A percentile compares a stretch with the other conserved stretches of the same genome.
phyloP scores from a whole-genome alignment of 768 basidiomycete genomes.

The Tubosaeta sp. region DNA sequence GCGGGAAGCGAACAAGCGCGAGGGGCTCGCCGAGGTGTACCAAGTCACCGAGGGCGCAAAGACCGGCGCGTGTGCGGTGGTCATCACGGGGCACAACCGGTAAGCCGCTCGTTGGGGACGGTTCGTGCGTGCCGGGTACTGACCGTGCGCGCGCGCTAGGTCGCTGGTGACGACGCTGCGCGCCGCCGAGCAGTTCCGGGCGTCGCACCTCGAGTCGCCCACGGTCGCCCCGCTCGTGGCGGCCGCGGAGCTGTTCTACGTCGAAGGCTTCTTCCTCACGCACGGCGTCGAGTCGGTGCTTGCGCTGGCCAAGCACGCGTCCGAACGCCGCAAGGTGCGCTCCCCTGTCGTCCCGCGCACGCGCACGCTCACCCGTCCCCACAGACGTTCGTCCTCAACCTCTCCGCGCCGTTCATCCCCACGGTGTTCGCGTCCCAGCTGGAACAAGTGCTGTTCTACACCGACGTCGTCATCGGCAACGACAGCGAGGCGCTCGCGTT shows the following conservation, averaged over 20 bases:
- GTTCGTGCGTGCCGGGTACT: background rate
- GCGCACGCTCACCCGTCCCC: background rate
- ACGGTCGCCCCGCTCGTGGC: slow-evolving; percentile 73
- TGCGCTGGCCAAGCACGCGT: slow-evolving; percentile 73
- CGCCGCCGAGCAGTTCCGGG: slow-evolving; percentile 85
- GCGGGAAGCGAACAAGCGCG: slow-evolving; percentile 83
- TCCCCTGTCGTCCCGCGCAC: background rate
- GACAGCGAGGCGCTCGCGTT: slow-evolving; percentile 91
- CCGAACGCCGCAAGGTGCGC: slow-evolving; percentile 66
- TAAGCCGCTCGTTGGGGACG: slow-evolving; percentile 28
- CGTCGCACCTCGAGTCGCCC: slow-evolving; percentile 72
- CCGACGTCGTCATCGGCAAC: slow-evolving; percentile 93
- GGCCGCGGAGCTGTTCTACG: slow-evolving; percentile 82
- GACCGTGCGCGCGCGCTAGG: slow-evolving; percentile 33
- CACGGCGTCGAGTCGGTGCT: slow-evolving; percentile 76
- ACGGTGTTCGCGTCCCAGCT: slow-evolving; percentile 88
- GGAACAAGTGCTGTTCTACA: slow-evolving; percentile 74
- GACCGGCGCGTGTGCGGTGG: slow-evolving; percentile 95
- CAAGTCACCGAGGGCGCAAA: slow-evolving; percentile 81
- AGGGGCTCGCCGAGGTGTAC: slow-evolving; percentile 86
- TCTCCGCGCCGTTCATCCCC: slow-evolving; percentile 96
- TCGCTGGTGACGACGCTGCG: slow-evolving; percentile 91
- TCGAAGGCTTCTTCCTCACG: slow-evolving; percentile 97
- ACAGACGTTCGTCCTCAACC: slow-evolving; percentile 85
- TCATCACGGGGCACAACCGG: slow-evolving; percentile 93